phyloP scores from a whole-genome alignment of 345 rosid genomes.

The Adansonia digitata region DNA sequence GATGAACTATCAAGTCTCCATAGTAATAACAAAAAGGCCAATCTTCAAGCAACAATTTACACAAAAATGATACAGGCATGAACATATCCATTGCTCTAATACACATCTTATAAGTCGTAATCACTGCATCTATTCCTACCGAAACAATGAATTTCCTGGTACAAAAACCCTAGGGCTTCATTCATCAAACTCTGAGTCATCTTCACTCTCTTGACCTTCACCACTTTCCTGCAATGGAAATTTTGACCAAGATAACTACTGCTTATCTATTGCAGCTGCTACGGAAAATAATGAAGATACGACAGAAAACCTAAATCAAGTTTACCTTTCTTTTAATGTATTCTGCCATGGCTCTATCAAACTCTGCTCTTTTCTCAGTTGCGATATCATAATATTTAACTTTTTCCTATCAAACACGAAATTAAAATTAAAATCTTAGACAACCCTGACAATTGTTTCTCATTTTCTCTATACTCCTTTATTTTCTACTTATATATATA shows the following conservation, averaged over 20 bases:
- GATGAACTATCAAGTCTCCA: not conserved
- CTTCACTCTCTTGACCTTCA: conserved; percentile 51
- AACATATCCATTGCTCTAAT: conserved; percentile 7
- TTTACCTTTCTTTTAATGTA: conserved; percentile 62
- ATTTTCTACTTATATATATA: not conserved
- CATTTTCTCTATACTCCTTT: not conserved
- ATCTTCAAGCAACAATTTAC: conserved; percentile 23
- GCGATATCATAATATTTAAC: conserved; percentile 85
- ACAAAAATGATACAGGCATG: conserved; percentile 15
- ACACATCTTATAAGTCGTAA: conserved; percentile 17
- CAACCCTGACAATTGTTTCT: not conserved
- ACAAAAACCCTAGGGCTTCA: conserved; percentile 21
- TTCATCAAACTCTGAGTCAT: conserved; percentile 55
- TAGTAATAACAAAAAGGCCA: not conserved
- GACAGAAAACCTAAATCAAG: not conserved
- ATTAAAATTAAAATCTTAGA: conserved; percentile 11
- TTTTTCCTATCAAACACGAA: conserved; percentile 51
- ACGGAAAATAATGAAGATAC: too few species aligned
- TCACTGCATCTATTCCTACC: conserved; percentile 14
- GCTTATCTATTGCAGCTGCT: conserved; percentile 7
- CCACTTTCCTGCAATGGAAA: conserved; percentile 58
- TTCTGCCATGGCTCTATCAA: conserved; percentile 65
- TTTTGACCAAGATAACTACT: not conserved
- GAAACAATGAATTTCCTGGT: conserved; percentile 7
- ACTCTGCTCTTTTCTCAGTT: conserved; percentile 77